phyloP scores from a whole-genome alignment of 768 basidiomycete species.

The Erythrobasidium yunnanense region DNA sequence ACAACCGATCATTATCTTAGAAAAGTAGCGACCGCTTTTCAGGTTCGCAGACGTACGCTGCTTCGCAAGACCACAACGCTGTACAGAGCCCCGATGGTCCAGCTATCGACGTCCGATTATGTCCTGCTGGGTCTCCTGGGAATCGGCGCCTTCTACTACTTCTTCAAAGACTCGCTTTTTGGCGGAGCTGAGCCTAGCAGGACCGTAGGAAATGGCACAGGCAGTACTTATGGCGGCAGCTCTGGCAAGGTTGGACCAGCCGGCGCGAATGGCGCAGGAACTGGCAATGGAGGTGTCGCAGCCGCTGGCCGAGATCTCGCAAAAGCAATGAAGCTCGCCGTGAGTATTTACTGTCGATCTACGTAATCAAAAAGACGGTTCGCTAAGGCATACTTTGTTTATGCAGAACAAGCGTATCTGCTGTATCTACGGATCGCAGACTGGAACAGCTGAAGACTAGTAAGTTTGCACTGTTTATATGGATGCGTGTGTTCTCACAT shows the following conservation, averaged over 20 bases:
- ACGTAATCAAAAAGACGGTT: no score
- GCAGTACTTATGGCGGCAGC: conserved; percentile 13
- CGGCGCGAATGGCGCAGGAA: conserved; percentile 8
- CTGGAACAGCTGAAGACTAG: conserved; percentile 94
- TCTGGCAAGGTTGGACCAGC: conserved; percentile 25
- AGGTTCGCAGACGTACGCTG: no score
- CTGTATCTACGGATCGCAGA: conserved; percentile 97
- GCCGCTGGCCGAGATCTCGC: conserved; percentile 90
- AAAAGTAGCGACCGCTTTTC: no score
- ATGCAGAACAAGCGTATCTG: conserved; percentile 84
- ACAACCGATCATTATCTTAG: no score
- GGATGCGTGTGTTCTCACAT: no score
- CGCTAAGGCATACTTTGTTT: no score
- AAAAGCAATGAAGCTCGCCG: conserved; percentile 83
- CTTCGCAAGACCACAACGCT: no score
- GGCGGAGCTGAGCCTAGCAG: conserved; percentile 51
- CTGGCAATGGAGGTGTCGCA: conserved; percentile 38
- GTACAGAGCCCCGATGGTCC: neutral
- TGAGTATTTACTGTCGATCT: conserved; percentile 46
- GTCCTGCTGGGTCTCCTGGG: conserved; percentile 63
- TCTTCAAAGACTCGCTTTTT: conserved; percentile 73
- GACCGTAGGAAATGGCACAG: conserved; percentile 43
- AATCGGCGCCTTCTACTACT: conserved; percentile 62
- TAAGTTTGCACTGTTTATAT: no score
- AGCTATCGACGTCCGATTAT: conserved; percentile 50